Conservation (phyloP, 352 stramenopile genomes). For the Phytophthora kernoviae region DNA sequence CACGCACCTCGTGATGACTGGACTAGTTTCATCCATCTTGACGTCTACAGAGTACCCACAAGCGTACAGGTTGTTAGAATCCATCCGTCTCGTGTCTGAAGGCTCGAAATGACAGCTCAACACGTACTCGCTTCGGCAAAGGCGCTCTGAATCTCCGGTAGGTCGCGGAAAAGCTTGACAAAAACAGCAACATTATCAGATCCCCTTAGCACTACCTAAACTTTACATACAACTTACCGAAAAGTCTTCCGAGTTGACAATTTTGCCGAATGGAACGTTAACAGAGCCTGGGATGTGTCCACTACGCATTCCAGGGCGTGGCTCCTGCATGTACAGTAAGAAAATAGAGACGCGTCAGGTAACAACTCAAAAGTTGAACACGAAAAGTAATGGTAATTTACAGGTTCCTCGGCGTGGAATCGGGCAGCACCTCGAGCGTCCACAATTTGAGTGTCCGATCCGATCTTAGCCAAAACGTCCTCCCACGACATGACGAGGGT, state of each 20-base stretch:
- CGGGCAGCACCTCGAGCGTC: slow-evolving; percentile 89
- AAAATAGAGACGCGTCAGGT: too few species aligned
- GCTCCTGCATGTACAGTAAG: slow-evolving; percentile 65
- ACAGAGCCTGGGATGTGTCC: slow-evolving; percentile 93
- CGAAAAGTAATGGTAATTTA: slow-evolving; percentile 22
- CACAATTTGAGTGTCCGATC: slow-evolving; percentile 82
- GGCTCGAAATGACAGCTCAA: background rate
- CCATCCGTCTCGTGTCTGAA: background rate
- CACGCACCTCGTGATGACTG: slow-evolving; percentile 72
- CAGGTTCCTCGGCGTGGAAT: slow-evolving; percentile 88
- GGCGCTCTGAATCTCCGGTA: slow-evolving; percentile 75
- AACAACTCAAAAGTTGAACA: too few species aligned
- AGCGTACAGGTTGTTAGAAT: slow-evolving; percentile 2
- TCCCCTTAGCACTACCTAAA: slow-evolving; percentile 9
- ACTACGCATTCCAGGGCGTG: slow-evolving; percentile 86
- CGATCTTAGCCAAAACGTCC: slow-evolving; percentile 63
- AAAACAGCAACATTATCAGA: slow-evolving; percentile 1
- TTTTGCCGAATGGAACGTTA: slow-evolving; percentile 91
- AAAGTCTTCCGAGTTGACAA: slow-evolving; percentile 88
- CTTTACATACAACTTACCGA: slow-evolving; percentile 44
- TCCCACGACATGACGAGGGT: slow-evolving; percentile 61
- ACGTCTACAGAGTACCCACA: slow-evolving; percentile 39
- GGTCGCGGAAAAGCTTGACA: slow-evolving; percentile 71
- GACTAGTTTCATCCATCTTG: slow-evolving; percentile 57
- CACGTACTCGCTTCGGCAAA: slow-evolving; percentile 70